phyloP scores from a whole-genome alignment of 202 grass and related monocot species.

The Hordeum pubiflorum region DNA sequence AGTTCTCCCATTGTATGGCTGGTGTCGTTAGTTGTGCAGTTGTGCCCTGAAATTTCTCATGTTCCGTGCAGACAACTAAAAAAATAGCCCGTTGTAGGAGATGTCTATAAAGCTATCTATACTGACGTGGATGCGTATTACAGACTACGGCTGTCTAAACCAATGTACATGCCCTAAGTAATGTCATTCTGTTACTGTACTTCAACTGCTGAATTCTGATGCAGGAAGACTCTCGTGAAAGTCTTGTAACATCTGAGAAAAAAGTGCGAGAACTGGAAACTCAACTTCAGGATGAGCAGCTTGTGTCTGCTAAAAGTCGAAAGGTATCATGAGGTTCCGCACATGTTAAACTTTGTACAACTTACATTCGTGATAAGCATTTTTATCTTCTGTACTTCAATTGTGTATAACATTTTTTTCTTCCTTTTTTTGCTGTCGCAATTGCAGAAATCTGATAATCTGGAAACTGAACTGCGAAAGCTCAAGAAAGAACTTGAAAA shows the following conservation, averaged over 20 bases:
- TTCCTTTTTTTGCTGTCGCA: background rate
- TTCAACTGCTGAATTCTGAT: slow-evolving; percentile 11
- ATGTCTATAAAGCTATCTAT: too few species aligned
- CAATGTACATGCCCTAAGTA: too few species aligned
- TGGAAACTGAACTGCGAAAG: slow-evolving; percentile 65
- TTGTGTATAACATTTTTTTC: background rate
- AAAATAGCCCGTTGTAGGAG: too few species aligned
- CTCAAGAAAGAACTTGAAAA: slow-evolving; percentile 73
- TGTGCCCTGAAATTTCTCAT: too few species aligned
- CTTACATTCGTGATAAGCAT: background rate
- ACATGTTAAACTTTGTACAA: slow-evolving; percentile 9
- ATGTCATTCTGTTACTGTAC: slow-evolving; percentile 2
- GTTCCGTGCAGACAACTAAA: too few species aligned
- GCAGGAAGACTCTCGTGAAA: slow-evolving; percentile 84
- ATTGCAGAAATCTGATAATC: slow-evolving; percentile 70
- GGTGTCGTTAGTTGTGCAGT: too few species aligned
- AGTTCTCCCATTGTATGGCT: too few species aligned
- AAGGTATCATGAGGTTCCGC: slow-evolving; percentile 43
- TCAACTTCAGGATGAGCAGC: slow-evolving; percentile 70
- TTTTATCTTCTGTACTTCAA: background rate
- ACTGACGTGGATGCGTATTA: too few species aligned
- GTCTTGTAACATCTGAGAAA: slow-evolving; percentile 82
- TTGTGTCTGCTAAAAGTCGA: slow-evolving; percentile 43
- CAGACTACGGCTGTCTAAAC: too few species aligned
- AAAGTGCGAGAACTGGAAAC: slow-evolving; percentile 76